Evolutionary conservation across 345 rosid species (phyloP), one percentile per base, ranked within the genome.

Genomic region (Linum tenue): DNA sequence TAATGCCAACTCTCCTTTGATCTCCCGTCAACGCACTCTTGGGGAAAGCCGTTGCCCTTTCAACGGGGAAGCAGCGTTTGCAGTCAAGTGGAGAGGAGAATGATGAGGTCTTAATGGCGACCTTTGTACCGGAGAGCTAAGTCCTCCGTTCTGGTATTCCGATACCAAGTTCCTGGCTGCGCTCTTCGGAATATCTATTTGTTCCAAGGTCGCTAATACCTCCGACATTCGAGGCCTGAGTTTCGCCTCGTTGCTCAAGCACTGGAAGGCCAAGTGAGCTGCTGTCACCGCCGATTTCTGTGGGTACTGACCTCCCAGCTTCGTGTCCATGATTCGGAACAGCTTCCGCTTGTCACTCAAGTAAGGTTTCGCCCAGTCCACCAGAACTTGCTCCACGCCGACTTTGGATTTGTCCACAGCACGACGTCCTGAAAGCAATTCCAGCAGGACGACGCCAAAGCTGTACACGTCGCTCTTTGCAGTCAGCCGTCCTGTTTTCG

Each of bases 391-490:
- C 77, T 90, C 99, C 69, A 74, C 75, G 55, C 92, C 96, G 39
- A 78, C 73, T 82, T 88, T 94, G 59, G 85, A 65, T 76, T 85
- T 94, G 65, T 90, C 97, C n/a, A 94, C 85, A 0, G 99, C 97
- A 55, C 91, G 84, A 64, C 95, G 68, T 35, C 99, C 99, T 12
- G 95, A 94, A 69, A 94, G 78, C 60, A 94, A 74, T 75, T 94
- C 99, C 7, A 94, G 86, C 66, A 94, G 74, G 68, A 94, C 97
- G 55, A 94, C 99, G 57, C 99, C 99, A 2, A 94, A 94, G 72
- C 97, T 94, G 70, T 90, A 94, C 56, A 94, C 97, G 17, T 94
- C 99, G 60, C 99, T 90, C 79, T 90, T 90, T 2, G 97, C 83
- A 9, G 99, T 85, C 64, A 94, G 82, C 50, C 99, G 88, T 65